phyloP scores from a whole-genome alignment of 2,329 filamentous ascomycete genomes.

The Fusarium equiseti region DNA sequence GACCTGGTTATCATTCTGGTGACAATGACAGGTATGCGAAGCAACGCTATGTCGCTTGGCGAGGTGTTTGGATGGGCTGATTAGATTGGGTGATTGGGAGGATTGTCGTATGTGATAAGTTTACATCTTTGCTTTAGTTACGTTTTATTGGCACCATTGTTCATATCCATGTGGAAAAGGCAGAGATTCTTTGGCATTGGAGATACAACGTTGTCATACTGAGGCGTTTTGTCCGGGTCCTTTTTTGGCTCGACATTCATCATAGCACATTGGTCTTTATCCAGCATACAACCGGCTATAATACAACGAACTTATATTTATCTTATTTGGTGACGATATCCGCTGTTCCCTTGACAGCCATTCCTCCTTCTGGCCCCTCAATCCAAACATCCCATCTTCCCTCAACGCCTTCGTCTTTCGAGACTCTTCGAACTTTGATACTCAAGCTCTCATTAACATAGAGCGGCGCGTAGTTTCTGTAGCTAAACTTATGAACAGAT shows the following conservation, averaged over 20 bases:
- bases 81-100: slow-evolving; percentile 41
- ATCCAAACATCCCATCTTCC: slow-evolving; percentile 56
- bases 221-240: slow-evolving; percentile 14
- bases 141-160: not conserved
- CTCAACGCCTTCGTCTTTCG: slow-evolving; percentile 47
- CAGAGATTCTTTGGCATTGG: slow-evolving; percentile 8
- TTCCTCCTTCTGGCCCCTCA: slow-evolving; percentile 65
- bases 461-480: slow-evolving; percentile 84
- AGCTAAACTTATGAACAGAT: slow-evolving; percentile 71
- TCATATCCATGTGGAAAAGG: slow-evolving; percentile 3
- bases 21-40: slow-evolving; percentile 78
- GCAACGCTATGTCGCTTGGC: slow-evolving; percentile 81
- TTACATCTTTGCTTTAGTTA: slow-evolving; percentile 2
- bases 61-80: slow-evolving; percentile 89
- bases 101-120: slow-evolving; percentile 31
- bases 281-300: slow-evolving; percentile 20
- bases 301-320: not conserved
- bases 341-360: slow-evolving; percentile 71
- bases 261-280: slow-evolving; percentile 29
- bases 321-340: slow-evolving; percentile 29
- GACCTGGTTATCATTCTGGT: slow-evolving; percentile 80
- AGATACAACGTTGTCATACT: slow-evolving; percentile 11
- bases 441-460: slow-evolving; percentile 78
- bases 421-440: slow-evolving; percentile 71
- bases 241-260: slow-evolving; percentile 22